A percentile compares a stretch with the other conserved stretches of the same genome.
Evolutionary conservation across 495 filamentous ascomycete species (phyloP).

Genomic region (Neurospora sp.): DNA sequence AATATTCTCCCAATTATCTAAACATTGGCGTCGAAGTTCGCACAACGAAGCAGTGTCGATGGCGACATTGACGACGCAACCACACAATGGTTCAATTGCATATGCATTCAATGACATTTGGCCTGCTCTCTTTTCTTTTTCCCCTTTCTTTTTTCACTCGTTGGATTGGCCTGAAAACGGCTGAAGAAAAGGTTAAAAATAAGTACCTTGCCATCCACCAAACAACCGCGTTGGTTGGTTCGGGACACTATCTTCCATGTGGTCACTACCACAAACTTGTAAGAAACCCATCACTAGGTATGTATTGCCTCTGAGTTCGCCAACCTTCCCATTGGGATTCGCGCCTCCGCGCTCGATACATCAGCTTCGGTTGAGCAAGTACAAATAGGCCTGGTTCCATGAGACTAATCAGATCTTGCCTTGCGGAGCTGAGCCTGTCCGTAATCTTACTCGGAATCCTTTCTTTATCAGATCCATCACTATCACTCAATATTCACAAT

Average conservation of each 20-base stretch:
- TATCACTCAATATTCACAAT: not conserved
- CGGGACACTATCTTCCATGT: not conserved
- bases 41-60: not conserved
- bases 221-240: not conserved
- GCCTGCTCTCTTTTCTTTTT: not conserved
- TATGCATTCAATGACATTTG: not conserved
- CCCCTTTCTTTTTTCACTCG: not conserved
- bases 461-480: not conserved
- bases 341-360: not conserved
- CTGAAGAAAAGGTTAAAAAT: not conserved
- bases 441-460: not conserved
- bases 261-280: not conserved
- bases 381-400: not conserved
- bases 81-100: not conserved
- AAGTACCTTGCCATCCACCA: not conserved
- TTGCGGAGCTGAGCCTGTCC: not conserved
- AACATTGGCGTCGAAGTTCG: not conserved
- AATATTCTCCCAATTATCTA: not conserved
- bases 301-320: not conserved
- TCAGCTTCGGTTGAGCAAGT: not conserved
- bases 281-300: not conserved
- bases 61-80: constrained; percentile 1
- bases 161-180: not conserved
- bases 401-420: not conserved
- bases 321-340: not conserved